Evolutionary conservation across 164 flowering plant species (phyloP).

Genomic region (Chimonanthus salicifolius): DNA sequence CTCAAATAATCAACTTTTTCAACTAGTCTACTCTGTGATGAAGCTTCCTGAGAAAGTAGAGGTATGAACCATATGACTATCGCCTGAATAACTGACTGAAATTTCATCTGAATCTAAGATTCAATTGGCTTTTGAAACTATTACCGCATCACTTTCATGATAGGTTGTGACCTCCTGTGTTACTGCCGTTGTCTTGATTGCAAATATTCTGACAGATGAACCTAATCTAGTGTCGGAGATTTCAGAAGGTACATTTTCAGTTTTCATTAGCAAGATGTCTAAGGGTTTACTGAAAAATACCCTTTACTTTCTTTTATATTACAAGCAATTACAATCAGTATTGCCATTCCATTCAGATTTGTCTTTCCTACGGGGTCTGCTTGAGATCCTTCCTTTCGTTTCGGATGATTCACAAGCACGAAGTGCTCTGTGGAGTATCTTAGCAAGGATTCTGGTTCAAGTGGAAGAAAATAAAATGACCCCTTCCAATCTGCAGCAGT

Average conservation of each 20-base stretch:
- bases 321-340: too few relatives aligned
- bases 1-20: slow-evolving; percentile 54
- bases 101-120: not conserved
- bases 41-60: slow-evolving; percentile 76
- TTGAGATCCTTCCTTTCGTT: slow-evolving; percentile 59
- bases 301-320: too few relatives aligned
- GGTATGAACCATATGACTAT: slow-evolving; percentile 33
- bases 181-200: slow-evolving; percentile 65
- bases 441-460: slow-evolving; percentile 45
- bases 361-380: slow-evolving; percentile 59
- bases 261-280: not conserved
- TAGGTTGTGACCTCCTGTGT: slow-evolving; percentile 77
- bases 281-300: too few relatives aligned
- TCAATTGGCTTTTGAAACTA: not conserved
- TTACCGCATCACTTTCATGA: slow-evolving; percentile 2
- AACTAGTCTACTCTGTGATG: slow-evolving; percentile 42
- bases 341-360: slow-evolving; percentile 40
- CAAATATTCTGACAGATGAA: slow-evolving; percentile 73
- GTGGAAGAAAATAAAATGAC: slow-evolving; percentile 46
- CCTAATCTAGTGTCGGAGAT: slow-evolving; percentile 44
- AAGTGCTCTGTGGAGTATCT: slow-evolving; percentile 75
- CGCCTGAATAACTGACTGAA: not conserved
- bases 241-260: slow-evolving; percentile 47
- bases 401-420: slow-evolving; percentile 76
- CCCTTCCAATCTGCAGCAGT: slow-evolving; percentile 29